Percentiles rank a stretch among this genome's conserved stretches.
phyloP scores from a whole-genome alignment of 2,329 filamentous ascomycete genomes.

The Didymellaceae sp. region DNA sequence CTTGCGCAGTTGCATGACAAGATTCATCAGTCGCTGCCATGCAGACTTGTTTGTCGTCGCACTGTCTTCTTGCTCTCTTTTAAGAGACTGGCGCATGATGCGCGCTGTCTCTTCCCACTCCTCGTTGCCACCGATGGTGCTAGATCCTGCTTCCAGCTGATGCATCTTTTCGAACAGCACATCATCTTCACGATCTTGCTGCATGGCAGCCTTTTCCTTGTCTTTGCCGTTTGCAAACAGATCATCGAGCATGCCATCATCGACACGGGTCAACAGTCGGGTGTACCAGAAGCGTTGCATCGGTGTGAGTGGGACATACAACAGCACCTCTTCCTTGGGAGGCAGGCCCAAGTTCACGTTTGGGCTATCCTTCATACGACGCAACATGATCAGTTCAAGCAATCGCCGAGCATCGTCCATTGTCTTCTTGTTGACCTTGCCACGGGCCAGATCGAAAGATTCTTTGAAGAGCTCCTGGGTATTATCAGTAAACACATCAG shows the following conservation, averaged over 20 bases:
- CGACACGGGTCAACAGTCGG: constrained; percentile 61
- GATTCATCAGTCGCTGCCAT: constrained; percentile 61
- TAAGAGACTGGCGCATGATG: constrained; percentile 92
- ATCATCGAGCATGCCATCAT: constrained; percentile 59
- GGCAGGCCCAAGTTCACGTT: constrained; percentile 63
- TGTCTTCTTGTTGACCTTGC: constrained; percentile 60
- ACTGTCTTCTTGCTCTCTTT: constrained; percentile 44
- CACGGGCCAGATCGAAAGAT: constrained; percentile 63
- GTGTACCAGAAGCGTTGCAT: constrained; percentile 67
- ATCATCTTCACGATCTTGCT: constrained; percentile 48
- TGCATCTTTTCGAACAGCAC: constrained; percentile 43
- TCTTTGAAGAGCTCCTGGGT: constrained; percentile 60
- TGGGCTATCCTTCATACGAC: constrained; percentile 63
- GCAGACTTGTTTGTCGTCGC: constrained; percentile 38
- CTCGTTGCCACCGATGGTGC: constrained; percentile 19
- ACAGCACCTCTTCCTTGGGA: constrained; percentile 62
- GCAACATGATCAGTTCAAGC: constrained; percentile 65
- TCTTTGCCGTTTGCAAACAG: constrained; percentile 57
- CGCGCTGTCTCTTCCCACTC: constrained; percentile 75
- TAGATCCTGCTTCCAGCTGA: constrained; percentile 29
- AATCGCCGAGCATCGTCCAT: constrained; percentile 61
- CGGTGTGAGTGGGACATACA: constrained; percentile 64
- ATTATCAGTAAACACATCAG: constrained; percentile 62
- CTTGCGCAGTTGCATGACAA: constrained; percentile 63
- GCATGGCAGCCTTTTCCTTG: constrained; percentile 52